These are phyloP conservation scores for Euphorbia schlechtendalii DNA, from an alignment of 441 rosid genomes.

Conservation along the genomic window DNA sequence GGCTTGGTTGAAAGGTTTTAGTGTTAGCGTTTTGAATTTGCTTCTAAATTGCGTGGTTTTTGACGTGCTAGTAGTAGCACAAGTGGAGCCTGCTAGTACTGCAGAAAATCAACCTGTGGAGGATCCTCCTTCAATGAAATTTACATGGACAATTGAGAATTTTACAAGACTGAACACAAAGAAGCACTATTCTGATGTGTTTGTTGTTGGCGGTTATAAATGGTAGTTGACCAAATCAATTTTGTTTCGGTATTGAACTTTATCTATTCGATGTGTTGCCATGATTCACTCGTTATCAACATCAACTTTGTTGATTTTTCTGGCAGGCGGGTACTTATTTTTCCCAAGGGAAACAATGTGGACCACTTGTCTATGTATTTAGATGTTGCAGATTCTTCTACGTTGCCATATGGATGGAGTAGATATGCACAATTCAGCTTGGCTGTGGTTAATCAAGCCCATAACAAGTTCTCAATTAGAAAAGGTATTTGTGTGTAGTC, in stretches of 20 bases:
- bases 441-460: constrained; percentile 70
- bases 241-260: constrained; percentile 7
- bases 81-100: constrained; percentile 47
- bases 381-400: constrained; percentile 79
- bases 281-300: not conserved
- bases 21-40: constrained; percentile 32
- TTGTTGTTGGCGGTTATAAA: constrained; percentile 69
- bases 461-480: constrained; percentile 50
- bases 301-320: not conserved
- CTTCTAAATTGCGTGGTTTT: constrained; percentile 15
- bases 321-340: constrained; percentile 75
- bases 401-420: constrained; percentile 90
- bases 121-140: constrained; percentile 75
- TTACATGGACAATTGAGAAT: constrained; percentile 70
- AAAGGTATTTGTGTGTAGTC: constrained; percentile 39
- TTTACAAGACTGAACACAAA: constrained; percentile 68
- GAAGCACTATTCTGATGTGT: constrained; percentile 80
- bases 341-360: constrained; percentile 92
- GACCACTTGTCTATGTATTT: constrained; percentile 89
- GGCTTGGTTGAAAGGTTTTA: constrained; percentile 11
- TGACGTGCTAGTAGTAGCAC: constrained; percentile 43
- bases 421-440: constrained; percentile 88
- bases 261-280: not conserved
- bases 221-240: constrained; percentile 39
- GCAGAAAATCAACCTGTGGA: constrained; percentile 75